Base-by-base conservation (phyloP, 352 stramenopile species). In the Globisporangium recalcitrans region DNA sequence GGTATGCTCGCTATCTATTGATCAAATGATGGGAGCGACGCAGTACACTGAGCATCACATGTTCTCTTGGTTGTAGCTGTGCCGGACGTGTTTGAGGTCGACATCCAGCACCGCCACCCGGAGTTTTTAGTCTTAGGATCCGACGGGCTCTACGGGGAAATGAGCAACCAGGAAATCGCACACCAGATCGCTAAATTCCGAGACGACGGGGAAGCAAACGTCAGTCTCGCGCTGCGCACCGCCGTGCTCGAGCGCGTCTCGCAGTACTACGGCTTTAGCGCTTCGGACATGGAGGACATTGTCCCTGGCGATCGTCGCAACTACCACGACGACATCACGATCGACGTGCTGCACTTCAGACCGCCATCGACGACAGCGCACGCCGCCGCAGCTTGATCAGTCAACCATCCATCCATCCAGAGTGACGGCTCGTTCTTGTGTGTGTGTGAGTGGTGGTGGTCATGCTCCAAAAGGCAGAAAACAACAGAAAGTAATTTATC, bases 321-420 rank as follows among this genome's bases (percentile, higher is more conserved):
- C 59, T 88, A 87, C 64, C 79, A 88, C 62, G 79, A 88, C 40
- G 79, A 88, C 65, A 88, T 88, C 56, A 88, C 79, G 19, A 87
- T 88, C 59, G 79, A 88, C 52, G 75, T 88, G 60, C 47, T 88
- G 53, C 79, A 88, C 66, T 87, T 88, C 48, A 68, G 69, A n/a
- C 57, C 77, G 16, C 73, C 79, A 9, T 26, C 31, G 13, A 22
- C n/a, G 19, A 21, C 27, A 3, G 32, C 58, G 26, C 58, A 48
- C 0, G 60, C 69, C 4, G 59, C 64, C 14, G 57, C 49, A 3
- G 68, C 68, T 27, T 74, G 52, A 72, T 22, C 19, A 9, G 4
- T 21, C 21, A 27, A 9, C 3, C 21, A 13, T 19, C 16, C 8
- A 31, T 6, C 14, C 10, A n/a, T 4, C 13, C 16, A 27, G 22